Evolutionary conservation across 345 rosid genomes (phyloP).

Genomic region (Gossypium herbaceum): DNA sequence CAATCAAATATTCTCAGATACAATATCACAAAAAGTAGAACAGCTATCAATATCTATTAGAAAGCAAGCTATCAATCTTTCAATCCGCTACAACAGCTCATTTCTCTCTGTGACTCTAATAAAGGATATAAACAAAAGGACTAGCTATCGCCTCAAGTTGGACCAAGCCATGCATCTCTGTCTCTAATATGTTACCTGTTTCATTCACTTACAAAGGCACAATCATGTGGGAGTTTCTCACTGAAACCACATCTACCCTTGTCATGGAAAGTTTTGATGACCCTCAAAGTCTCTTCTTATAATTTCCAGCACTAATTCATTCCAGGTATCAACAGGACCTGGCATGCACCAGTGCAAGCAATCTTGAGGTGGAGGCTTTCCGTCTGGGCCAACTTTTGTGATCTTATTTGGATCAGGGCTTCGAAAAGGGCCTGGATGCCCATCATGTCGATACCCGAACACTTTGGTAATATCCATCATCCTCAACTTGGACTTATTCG

Average conservation of each 20-base stretch:
- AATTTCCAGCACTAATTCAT: conserved; percentile 79
- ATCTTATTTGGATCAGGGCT: conserved; percentile 78
- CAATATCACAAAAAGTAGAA: too few relatives aligned
- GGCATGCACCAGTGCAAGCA: conserved; percentile 99
- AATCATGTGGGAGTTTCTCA: not conserved
- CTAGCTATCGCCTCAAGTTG: too few relatives aligned
- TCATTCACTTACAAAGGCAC: too few relatives aligned
- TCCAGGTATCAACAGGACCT: conserved; percentile 96
- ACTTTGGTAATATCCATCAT: conserved; percentile 83
- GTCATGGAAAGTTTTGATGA: conserved; percentile 18
- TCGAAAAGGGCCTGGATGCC: conserved; percentile 95
- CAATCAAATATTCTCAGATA: too few relatives aligned
- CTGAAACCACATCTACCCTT: conserved; percentile 11
- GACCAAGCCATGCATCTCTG: too few relatives aligned
- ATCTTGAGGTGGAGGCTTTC: conserved; percentile 92
- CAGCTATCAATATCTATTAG: too few relatives aligned
- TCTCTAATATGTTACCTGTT: too few relatives aligned
- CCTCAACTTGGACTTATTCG: conserved; percentile 48
- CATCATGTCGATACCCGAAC: conserved; percentile 88
- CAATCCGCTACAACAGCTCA: too few relatives aligned
- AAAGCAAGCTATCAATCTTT: too few relatives aligned
- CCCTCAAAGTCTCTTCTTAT: conserved; percentile 64
- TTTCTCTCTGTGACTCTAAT: too few relatives aligned
- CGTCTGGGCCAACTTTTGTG: conserved; percentile 74
- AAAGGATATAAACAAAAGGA: too few relatives aligned